phyloP scores from a whole-genome alignment of 306 rosid genomes.

The Mimosa bimucronata region DNA sequence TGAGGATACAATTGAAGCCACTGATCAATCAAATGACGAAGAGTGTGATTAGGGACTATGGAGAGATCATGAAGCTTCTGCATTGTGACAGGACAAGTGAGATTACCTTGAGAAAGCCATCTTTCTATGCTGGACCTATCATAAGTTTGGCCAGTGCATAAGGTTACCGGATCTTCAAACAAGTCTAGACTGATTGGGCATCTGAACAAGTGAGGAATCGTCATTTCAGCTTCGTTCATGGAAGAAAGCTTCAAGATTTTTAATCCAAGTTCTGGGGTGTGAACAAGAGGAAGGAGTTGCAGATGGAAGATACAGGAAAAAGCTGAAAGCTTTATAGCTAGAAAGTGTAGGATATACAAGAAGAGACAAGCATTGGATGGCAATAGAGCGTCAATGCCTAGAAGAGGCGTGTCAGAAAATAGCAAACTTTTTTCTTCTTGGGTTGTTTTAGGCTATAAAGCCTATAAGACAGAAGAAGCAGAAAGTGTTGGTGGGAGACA shows the following conservation, averaged over 20 bases:
- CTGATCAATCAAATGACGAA: slow-evolving; percentile 71
- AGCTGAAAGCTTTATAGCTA: not conserved
- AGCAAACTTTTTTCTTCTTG: not conserved
- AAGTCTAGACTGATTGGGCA: slow-evolving; percentile 88
- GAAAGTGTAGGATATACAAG: slow-evolving; percentile 2
- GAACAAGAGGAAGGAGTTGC: not conserved
- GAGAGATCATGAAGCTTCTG: slow-evolving; percentile 78
- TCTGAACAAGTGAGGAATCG: slow-evolving; percentile 70
- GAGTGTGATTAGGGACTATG: slow-evolving; percentile 81
- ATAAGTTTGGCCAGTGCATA: slow-evolving; percentile 88
- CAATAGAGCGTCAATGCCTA: not conserved
- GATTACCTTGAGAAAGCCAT: slow-evolving; percentile 79
- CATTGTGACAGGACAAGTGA: slow-evolving; percentile 96
- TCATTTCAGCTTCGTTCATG: slow-evolving; percentile 60
- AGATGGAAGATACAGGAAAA: not conserved
- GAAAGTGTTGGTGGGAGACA: not conserved
- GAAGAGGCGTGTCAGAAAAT: slow-evolving; percentile 37
- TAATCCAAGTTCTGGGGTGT: slow-evolving; percentile 10
- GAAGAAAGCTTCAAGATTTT: slow-evolving; percentile 19
- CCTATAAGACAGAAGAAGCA: slow-evolving; percentile 19
- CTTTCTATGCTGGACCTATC: slow-evolving; percentile 79
- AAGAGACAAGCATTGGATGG: slow-evolving; percentile 28
- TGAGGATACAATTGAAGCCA: slow-evolving; percentile 64
- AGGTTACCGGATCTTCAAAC: slow-evolving; percentile 83
- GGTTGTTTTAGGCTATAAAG: slow-evolving; percentile 30